Conservation (phyloP, 1,284 basidiomycete species). For the Earliella scabrosa region DNA sequence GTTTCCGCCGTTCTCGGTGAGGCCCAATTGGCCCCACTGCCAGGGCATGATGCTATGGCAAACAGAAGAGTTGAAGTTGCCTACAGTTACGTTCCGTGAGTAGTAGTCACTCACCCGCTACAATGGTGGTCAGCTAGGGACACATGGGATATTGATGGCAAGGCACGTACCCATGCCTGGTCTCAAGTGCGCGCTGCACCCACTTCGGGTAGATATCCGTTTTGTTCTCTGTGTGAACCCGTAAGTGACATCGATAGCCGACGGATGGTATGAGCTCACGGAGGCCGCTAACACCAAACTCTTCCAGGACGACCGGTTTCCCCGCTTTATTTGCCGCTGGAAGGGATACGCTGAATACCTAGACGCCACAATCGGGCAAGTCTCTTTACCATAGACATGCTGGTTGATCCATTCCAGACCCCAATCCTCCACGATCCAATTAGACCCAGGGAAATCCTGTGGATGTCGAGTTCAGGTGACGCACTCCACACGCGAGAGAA, state of each 20-base stretch:
- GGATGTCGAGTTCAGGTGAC: background rate
- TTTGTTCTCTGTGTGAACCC: conserved; percentile 48
- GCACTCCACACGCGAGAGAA: background rate
- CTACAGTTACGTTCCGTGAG: no score
- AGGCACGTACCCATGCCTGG: conserved; percentile 44
- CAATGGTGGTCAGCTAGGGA: no score
- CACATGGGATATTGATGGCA: background rate
- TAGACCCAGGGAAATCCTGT: conserved; percentile 54
- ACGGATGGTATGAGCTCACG: conserved; percentile 31
- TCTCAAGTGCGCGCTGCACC: conserved; percentile 52
- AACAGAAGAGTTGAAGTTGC: no score
- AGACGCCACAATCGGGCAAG: no score
- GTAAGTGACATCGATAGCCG: background rate
- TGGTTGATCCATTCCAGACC: conserved; percentile 57
- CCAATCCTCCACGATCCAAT: conserved; percentile 54
- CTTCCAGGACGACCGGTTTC: conserved; percentile 59
- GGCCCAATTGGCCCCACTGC: conserved; percentile 56
- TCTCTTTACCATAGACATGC: conserved; percentile 52
- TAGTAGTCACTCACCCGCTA: conserved; percentile 28
- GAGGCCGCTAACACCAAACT: conserved; percentile 53
- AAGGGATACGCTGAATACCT: no score
- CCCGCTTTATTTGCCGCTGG: conserved; percentile 51
- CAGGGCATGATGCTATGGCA: conserved; percentile 55
- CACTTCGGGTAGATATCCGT: conserved; percentile 53
- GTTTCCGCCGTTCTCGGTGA: conserved; percentile 56